phyloP scores from a whole-genome alignment of 352 stramenopile species.

The Thalassiosira ordinaria region DNA sequence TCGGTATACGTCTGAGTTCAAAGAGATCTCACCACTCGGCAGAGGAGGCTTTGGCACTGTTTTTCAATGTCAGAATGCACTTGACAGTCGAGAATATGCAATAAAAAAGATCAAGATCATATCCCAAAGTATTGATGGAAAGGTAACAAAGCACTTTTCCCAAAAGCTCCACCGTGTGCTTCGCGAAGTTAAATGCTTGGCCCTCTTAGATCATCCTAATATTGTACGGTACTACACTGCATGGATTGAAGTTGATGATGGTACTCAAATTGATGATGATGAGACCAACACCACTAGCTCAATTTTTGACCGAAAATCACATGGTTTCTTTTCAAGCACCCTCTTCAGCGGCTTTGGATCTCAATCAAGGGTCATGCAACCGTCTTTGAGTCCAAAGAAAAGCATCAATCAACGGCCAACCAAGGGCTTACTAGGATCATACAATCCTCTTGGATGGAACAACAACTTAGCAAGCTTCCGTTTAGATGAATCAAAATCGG shows the following conservation, averaged over 20 bases:
- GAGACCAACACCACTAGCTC: slow-evolving; percentile 48
- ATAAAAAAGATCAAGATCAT: slow-evolving; percentile 89
- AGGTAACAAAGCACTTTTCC: slow-evolving; percentile 77
- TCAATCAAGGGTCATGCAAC: slow-evolving; percentile 28
- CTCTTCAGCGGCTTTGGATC: slow-evolving; percentile 58
- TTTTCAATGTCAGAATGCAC: slow-evolving; percentile 82
- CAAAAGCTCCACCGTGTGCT: slow-evolving; percentile 80
- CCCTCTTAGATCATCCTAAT: slow-evolving; percentile 84
- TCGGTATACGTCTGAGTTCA: slow-evolving; percentile 84
- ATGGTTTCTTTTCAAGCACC: slow-evolving; percentile 43
- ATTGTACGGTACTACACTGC: slow-evolving; percentile 88
- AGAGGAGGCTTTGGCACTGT: slow-evolving; percentile 88
- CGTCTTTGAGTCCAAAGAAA: slow-evolving; percentile 34
- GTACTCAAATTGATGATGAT: slow-evolving; percentile 49
- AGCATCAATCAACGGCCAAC: slow-evolving; percentile 21
- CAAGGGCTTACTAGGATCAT: slow-evolving; percentile 41
- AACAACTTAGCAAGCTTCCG: slow-evolving; percentile 60
- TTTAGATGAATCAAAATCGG: slow-evolving; percentile 54
- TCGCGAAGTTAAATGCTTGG: slow-evolving; percentile 86
- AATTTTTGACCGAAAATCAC: slow-evolving; percentile 44
- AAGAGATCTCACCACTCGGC: slow-evolving; percentile 76
- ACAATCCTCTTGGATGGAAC: slow-evolving; percentile 73
- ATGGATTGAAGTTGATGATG: slow-evolving; percentile 83
- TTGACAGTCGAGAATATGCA: slow-evolving; percentile 88
- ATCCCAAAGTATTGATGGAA: slow-evolving; percentile 56